Evolutionary conservation across 768 basidiomycete species (phyloP).

Genomic region (Hypholoma sublateritium): DNA sequence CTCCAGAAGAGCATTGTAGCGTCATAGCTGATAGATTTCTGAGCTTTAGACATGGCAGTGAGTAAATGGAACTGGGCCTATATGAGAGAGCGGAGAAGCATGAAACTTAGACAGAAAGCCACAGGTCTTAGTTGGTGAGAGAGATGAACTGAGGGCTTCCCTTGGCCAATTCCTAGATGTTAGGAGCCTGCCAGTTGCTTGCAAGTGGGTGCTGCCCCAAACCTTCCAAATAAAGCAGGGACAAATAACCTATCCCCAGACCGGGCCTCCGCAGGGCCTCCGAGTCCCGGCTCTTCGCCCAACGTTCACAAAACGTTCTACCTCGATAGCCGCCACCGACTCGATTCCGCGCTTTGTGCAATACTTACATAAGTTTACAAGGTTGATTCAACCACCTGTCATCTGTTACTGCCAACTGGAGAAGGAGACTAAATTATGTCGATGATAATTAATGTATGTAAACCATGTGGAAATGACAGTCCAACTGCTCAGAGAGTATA

Average conservation of each 20-base stretch:
- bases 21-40: slow-evolving; percentile 51
- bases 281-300: neutral
- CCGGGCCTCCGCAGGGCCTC: neutral
- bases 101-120: neutral
- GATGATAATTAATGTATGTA: slow-evolving; percentile 5
- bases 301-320: too few relatives aligned
- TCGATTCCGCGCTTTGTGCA: too few relatives aligned
- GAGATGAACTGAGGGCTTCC: neutral
- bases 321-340: too few relatives aligned
- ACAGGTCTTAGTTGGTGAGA: neutral
- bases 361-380: too few relatives aligned
- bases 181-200: too few relatives aligned
- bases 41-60: slow-evolving; percentile 17
- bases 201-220: neutral
- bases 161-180: neutral
- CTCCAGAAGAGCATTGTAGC: slow-evolving; percentile 83
- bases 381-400: too few relatives aligned
- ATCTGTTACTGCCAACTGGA: neutral
- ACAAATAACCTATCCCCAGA: neutral
- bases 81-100: neutral
- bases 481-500: slow-evolving; percentile 5
- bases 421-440: neutral
- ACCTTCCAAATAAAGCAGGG: slow-evolving; percentile 6
- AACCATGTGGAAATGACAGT: slow-evolving; percentile 3
- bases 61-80: neutral